Percentiles rank a stretch among this genome's conserved stretches.
phyloP scores from a whole-genome alignment of 1,139 yeast species.

The Candida frijolesensis region DNA sequence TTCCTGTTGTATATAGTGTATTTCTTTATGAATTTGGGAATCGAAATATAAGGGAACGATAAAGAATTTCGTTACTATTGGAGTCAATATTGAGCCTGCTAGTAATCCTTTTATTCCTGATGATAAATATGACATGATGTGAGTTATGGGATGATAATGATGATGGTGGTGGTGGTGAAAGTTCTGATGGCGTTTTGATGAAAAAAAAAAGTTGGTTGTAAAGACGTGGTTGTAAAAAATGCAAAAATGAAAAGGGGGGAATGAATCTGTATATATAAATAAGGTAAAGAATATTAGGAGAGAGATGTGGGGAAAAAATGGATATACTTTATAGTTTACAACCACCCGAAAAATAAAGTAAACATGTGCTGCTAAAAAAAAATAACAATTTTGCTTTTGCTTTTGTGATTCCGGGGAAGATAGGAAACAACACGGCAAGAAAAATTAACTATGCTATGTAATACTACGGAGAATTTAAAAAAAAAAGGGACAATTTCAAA shows the following conservation, averaged over 20 bases:
- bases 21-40: conserved; percentile 28
- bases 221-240: background rate
- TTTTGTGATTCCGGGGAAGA: conserved; percentile 3
- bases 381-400: background rate
- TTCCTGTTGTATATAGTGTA: conserved; percentile 35
- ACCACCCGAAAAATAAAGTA: background rate
- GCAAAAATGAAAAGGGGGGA: background rate
- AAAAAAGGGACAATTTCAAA: too few relatives aligned
- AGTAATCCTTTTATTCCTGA: conserved; percentile 25
- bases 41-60: conserved; percentile 29
- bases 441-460: too few relatives aligned
- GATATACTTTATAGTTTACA: too few relatives aligned
- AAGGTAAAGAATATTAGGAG: background rate
- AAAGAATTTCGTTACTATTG: conserved; percentile 29
- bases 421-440: background rate
- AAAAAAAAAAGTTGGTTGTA: background rate
- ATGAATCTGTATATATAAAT: background rate
- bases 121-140: conserved; percentile 15
- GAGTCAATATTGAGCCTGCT: conserved; percentile 34
- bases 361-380: conserved; percentile 3
- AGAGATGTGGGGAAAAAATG: conserved; percentile 2
- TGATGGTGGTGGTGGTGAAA: background rate
- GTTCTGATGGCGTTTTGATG: background rate
- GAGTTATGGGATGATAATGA: background rate
- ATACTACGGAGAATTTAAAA: too few relatives aligned